phyloP scores from a whole-genome alignment of 2,329 filamentous ascomycete genomes.

The Cercospora berteroae region DNA sequence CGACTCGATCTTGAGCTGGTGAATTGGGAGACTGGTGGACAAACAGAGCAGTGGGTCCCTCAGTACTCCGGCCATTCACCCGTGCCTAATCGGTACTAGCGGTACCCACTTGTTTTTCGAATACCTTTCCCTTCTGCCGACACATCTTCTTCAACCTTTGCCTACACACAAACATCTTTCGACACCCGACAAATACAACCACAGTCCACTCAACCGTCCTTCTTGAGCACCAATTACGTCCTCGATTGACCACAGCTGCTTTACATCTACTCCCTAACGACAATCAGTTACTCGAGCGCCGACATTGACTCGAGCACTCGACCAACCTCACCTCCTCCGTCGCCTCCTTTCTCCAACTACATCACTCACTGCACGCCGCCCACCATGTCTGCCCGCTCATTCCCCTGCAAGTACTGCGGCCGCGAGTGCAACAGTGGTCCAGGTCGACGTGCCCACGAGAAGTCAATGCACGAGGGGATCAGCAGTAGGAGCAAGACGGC shows the following conservation, averaged over 20 bases:
- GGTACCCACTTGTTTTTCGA: not conserved
- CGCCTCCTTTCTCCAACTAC: not conserved
- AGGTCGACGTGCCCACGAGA: not conserved
- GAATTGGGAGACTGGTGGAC: not conserved
- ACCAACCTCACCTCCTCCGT: not conserved
- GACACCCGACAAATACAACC: not conserved
- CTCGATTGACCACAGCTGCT: not conserved
- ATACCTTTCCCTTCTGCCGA: not conserved
- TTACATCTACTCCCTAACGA: not conserved
- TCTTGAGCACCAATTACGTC: not conserved
- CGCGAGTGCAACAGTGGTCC: not conserved
- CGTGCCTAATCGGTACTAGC: not conserved
- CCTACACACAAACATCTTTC: not conserved
- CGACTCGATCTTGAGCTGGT: not conserved
- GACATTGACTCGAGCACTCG: not conserved
- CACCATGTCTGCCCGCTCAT: not conserved
- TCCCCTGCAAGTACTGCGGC: not conserved
- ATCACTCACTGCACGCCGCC: not conserved
- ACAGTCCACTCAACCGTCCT: not conserved
- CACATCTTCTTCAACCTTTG: not conserved
- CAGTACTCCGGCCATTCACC: not conserved
- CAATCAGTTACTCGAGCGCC: not conserved
- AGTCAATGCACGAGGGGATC: not conserved
- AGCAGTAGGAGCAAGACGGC: not conserved
- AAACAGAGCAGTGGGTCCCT: not conserved